Conservation (phyloP, 2,329 filamentous ascomycete genomes). For the Neofusicoccum umdonicola region DNA sequence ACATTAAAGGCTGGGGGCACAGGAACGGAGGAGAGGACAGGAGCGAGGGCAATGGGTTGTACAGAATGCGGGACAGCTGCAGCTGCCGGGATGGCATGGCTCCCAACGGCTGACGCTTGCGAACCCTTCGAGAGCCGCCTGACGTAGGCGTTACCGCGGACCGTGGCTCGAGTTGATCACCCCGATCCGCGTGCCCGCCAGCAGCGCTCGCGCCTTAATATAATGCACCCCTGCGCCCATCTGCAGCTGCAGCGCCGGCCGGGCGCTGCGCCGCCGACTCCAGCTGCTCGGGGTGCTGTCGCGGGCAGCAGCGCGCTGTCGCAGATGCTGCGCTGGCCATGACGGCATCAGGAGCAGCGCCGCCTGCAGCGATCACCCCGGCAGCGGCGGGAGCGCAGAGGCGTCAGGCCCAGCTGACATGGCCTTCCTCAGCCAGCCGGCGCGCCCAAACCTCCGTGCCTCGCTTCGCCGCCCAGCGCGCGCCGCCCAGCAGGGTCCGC, state of each 20-base stretch:
- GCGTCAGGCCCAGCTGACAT: conserved; percentile 5
- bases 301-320: background rate
- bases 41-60: conserved; percentile 14
- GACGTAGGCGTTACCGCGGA: conserved; percentile 14
- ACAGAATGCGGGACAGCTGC: conserved; percentile 16
- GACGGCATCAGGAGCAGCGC: background rate
- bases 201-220: conserved; percentile 1
- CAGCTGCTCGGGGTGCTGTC: background rate
- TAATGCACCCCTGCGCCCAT: conserved; percentile 8
- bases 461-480: background rate
- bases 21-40: background rate
- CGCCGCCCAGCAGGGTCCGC: background rate
- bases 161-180: conserved; percentile 7
- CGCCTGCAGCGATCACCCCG: background rate
- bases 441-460: background rate
- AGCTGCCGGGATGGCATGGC: conserved; percentile 10
- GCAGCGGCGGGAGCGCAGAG: background rate
- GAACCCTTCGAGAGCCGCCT: conserved; percentile 13
- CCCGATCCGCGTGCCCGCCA: conserved; percentile 6
- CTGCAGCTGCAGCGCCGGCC: background rate
- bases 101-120: conserved; percentile 13
- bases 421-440: background rate
- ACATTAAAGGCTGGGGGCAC: background rate
- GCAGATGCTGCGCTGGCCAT: background rate
- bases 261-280: background rate